Conservation (phyloP, 176 grass and related monocot genomes). For the Elaeis guineensis region DNA sequence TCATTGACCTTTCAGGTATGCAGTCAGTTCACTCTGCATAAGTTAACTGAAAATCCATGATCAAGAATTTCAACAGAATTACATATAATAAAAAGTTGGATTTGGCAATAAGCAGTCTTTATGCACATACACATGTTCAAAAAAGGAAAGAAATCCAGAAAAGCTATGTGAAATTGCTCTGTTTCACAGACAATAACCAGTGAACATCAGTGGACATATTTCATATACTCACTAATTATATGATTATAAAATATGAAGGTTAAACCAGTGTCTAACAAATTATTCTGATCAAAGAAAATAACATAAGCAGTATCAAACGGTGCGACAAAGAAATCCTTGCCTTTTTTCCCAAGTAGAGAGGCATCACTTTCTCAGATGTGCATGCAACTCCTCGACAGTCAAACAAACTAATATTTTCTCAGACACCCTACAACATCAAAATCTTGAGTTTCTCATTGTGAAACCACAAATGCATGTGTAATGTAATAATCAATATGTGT, state of each 20-base stretch:
- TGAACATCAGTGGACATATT: too few relatives aligned
- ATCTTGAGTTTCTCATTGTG: neutral
- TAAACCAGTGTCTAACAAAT: neutral
- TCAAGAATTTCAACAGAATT: neutral
- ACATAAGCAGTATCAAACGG: neutral
- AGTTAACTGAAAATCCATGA: neutral
- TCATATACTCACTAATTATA: too few relatives aligned
- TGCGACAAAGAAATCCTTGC: constrained; percentile 13
- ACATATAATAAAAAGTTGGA: neutral
- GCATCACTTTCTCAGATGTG: constrained; percentile 54
- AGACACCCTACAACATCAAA: constrained; percentile 21
- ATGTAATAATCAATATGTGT: too few relatives aligned
- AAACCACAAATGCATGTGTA: too few relatives aligned
- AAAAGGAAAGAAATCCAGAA: too few relatives aligned
- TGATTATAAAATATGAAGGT: neutral
- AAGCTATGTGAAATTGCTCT: too few relatives aligned
- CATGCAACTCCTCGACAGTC: constrained; percentile 62
- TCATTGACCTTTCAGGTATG: constrained; percentile 23
- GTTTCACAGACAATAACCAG: too few relatives aligned
- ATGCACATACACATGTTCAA: neutral
- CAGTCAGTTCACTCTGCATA: constrained; percentile 46
- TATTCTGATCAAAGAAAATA: neutral
- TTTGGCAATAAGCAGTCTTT: constrained; percentile 11
- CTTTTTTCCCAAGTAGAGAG: constrained; percentile 66
- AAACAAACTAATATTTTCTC: constrained; percentile 53